These are phyloP conservation scores for Hibiscus syriacus DNA, from an alignment of 345 rosid genomes.

Conservation along the genomic window DNA sequence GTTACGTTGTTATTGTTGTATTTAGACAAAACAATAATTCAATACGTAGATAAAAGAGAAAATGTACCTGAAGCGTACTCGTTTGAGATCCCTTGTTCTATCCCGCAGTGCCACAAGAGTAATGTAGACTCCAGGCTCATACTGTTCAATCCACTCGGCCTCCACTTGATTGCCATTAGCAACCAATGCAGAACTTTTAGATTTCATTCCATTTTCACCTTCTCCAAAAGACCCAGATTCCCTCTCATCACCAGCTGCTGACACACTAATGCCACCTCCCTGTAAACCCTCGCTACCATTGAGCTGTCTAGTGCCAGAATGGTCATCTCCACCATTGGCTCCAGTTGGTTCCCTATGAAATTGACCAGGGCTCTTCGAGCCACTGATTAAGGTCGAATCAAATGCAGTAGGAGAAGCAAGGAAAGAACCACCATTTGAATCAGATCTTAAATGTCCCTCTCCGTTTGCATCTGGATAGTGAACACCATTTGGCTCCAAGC, in stretches of 20 bases:
- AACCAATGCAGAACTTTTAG: conserved; percentile 41
- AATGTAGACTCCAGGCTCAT: conserved; percentile 89
- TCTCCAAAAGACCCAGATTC: conserved; percentile 46
- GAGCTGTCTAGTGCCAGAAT: conserved; percentile 33
- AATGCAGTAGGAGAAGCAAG: conserved; percentile 39
- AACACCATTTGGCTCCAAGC: conserved; percentile 65
- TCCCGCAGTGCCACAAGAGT: conserved; percentile 76
- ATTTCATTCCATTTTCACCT: conserved; percentile 38
- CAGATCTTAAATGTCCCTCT: conserved; percentile 59
- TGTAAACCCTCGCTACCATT: conserved; percentile 40
- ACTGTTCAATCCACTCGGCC: conserved; percentile 95
- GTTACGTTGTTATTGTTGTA: not conserved
- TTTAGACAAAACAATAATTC: not conserved
- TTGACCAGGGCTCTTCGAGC: conserved; percentile 27
- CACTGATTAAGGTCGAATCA: conserved; percentile 30
- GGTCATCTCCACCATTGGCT: conserved; percentile 37
- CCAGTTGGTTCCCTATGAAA: conserved; percentile 37
- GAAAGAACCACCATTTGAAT: conserved; percentile 39
- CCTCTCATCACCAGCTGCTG: conserved; percentile 45
- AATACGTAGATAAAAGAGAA: not conserved
- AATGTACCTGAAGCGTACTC: conserved; percentile 94
- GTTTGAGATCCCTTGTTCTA: conserved; percentile 93
- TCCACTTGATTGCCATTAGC: conserved; percentile 51
- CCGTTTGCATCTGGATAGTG: conserved; percentile 48
- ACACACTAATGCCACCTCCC: conserved; percentile 25